phyloP scores from a whole-genome alignment of 169 alveolate species.

The Plasmodium inui region DNA sequence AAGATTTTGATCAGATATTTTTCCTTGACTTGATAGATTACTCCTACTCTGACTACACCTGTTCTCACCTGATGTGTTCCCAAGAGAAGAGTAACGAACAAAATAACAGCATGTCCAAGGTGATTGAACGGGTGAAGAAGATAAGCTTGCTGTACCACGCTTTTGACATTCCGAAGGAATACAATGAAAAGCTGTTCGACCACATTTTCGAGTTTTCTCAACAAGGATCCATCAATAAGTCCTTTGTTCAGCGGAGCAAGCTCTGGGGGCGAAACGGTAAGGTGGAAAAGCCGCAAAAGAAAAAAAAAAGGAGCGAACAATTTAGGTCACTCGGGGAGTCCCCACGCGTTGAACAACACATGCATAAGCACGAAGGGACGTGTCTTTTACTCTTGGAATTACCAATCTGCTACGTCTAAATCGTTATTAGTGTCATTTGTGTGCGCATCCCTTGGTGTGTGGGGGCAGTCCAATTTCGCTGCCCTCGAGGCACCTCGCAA shows the following conservation, averaged over 20 bases:
- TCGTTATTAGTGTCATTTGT: not conserved
- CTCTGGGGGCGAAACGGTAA: constrained; percentile 56
- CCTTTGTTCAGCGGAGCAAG: constrained; percentile 35
- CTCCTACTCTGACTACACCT: constrained; percentile 34
- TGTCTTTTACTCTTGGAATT: not conserved
- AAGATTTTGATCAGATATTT: constrained; percentile 42
- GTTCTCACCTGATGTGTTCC: constrained; percentile 12
- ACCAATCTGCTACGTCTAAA: not conserved
- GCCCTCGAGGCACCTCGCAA: too few species aligned
- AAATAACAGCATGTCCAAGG: not conserved
- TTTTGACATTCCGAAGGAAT: constrained; percentile 41
- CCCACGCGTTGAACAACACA: not conserved
- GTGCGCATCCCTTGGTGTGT: not conserved
- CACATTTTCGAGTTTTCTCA: constrained; percentile 20
- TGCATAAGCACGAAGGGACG: not conserved
- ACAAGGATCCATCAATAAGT: not conserved
- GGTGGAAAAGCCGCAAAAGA: not conserved
- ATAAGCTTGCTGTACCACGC: constrained; percentile 38
- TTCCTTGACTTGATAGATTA: constrained; percentile 54
- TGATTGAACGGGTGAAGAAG: constrained; percentile 25
- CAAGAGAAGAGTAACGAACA: not conserved
- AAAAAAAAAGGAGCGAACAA: not conserved
- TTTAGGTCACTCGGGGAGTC: not conserved
- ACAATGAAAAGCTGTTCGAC: constrained; percentile 52
- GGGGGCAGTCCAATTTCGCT: not conserved